Percentiles rank a stretch among this genome's conserved stretches.
These are phyloP conservation scores for Trichoderma koningiopsis DNA, from an alignment of 2,329 filamentous ascomycete species.

Conservation along the genomic window DNA sequence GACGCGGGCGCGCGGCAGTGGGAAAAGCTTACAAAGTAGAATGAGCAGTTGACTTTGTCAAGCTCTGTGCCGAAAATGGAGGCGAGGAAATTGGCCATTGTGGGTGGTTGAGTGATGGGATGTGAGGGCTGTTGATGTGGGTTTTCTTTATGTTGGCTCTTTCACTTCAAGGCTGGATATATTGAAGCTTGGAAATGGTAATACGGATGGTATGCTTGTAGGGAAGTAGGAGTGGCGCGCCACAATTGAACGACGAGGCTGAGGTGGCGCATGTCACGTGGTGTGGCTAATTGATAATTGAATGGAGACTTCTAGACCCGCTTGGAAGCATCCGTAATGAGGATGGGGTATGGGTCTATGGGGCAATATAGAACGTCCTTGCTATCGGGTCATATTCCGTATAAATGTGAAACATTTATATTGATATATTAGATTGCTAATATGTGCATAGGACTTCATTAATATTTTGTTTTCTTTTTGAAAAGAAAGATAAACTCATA, in stretches of 20 bases:
- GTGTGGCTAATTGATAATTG: constrained; percentile 37
- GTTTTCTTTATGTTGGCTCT: not conserved
- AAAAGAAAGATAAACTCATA: no score
- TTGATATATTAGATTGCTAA: not conserved
- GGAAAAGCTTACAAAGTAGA: constrained; percentile 65
- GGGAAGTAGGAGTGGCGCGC: constrained; percentile 31
- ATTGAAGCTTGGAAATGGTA: constrained; percentile 27
- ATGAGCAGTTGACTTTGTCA: constrained; percentile 99
- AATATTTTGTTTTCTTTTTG: not conserved
- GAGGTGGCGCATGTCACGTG: constrained; percentile 34
- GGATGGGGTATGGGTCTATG: not conserved
- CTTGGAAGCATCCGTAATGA: not conserved
- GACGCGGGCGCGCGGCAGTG: not conserved
- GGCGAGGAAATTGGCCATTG: constrained; percentile 96
- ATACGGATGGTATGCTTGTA: constrained; percentile 5
- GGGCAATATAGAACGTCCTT: not conserved
- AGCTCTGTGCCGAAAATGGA: constrained; percentile 99
- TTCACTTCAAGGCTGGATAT: not conserved
- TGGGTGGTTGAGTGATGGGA: not conserved
- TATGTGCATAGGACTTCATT: not conserved
- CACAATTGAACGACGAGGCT: constrained; percentile 30
- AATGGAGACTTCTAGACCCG: constrained; percentile 1
- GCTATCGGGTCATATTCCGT: not conserved
- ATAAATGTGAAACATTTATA: not conserved
- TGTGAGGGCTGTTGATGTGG: not conserved